phyloP scores from a whole-genome alignment of 305 asterid species.

The Fraxinus floribunda region DNA sequence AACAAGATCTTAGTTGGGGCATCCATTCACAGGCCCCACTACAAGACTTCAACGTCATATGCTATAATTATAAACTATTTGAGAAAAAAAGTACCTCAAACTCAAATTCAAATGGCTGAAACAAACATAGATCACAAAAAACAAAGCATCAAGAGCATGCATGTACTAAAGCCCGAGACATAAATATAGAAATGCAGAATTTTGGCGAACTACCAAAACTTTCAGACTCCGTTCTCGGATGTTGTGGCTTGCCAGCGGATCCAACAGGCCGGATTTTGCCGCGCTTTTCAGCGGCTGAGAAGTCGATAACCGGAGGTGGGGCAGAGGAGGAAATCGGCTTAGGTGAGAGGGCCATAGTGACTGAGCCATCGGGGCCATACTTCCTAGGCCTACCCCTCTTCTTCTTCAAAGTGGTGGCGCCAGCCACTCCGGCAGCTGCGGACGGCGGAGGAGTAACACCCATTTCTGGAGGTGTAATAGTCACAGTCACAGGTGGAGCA shows the following conservation, averaged over 20 bases:
- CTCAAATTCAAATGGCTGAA: background rate
- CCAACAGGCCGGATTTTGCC: slow-evolving; percentile 55
- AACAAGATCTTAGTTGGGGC: slow-evolving; percentile 33
- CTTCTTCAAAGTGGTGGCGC: slow-evolving; percentile 45
- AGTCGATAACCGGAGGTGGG: slow-evolving; percentile 85
- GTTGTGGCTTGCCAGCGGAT: slow-evolving; percentile 27
- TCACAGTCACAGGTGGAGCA: slow-evolving; percentile 26
- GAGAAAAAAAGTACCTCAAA: background rate
- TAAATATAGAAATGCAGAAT: background rate
- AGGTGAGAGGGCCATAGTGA: slow-evolving; percentile 52
- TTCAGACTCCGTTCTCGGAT: slow-evolving; percentile 47
- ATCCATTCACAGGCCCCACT: slow-evolving; percentile 50
- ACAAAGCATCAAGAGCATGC: slow-evolving; percentile 23
- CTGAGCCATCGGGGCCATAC: slow-evolving; percentile 77
- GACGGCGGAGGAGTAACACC: slow-evolving; percentile 35
- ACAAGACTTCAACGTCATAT: slow-evolving; percentile 18
- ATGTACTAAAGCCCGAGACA: slow-evolving; percentile 17
- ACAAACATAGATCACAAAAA: slow-evolving; percentile 6
- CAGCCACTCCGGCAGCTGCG: slow-evolving; percentile 26
- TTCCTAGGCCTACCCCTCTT: slow-evolving; percentile 90
- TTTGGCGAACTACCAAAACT: slow-evolving; percentile 41
- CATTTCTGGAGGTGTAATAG: slow-evolving; percentile 27
- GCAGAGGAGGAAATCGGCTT: slow-evolving; percentile 75
- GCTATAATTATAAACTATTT: background rate
- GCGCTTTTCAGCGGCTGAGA: slow-evolving; percentile 63